A percentile compares a stretch with the other conserved stretches of the same genome.
phyloP scores from a whole-genome alignment of 345 rosid genomes.

The Corchorus capsularis region DNA sequence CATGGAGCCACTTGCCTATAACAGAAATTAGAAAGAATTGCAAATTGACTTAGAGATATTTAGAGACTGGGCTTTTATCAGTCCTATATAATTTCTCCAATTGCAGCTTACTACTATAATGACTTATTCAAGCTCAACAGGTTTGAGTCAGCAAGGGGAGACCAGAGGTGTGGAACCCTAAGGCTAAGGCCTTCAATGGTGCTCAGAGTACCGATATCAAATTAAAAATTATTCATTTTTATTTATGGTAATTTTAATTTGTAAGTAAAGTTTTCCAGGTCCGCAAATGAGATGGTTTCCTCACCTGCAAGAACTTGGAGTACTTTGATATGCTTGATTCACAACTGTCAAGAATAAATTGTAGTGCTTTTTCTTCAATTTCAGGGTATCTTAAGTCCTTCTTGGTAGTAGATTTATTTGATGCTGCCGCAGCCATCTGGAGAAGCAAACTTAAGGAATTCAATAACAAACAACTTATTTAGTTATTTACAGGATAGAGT shows the following conservation, averaged over 20 bases:
- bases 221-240: not conserved
- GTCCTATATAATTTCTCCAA: not conserved
- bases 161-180: no score
- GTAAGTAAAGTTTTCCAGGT: not conserved
- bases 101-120: no score
- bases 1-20: conserved; percentile 88
- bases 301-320: conserved; percentile 83
- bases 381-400: conserved; percentile 66
- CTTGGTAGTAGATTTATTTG: conserved; percentile 57
- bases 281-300: not conserved
- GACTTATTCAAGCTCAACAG: no score
- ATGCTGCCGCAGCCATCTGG: conserved; percentile 94
- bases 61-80: not conserved
- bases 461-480: not conserved
- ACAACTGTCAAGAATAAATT: conserved; percentile 72
- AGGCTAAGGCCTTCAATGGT: no score
- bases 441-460: conserved; percentile 24
- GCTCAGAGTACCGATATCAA: not conserved
- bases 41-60: not conserved
- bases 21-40: conserved; percentile 8
- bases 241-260: not conserved
- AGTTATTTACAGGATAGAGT: conserved; percentile 8
- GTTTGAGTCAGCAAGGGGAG: no score
- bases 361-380: conserved; percentile 77
- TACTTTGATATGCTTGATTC: conserved; percentile 90